These are phyloP conservation scores for Aspergillus neotritici DNA, from an alignment of 2,329 filamentous ascomycete genomes.

Conservation along the genomic window DNA sequence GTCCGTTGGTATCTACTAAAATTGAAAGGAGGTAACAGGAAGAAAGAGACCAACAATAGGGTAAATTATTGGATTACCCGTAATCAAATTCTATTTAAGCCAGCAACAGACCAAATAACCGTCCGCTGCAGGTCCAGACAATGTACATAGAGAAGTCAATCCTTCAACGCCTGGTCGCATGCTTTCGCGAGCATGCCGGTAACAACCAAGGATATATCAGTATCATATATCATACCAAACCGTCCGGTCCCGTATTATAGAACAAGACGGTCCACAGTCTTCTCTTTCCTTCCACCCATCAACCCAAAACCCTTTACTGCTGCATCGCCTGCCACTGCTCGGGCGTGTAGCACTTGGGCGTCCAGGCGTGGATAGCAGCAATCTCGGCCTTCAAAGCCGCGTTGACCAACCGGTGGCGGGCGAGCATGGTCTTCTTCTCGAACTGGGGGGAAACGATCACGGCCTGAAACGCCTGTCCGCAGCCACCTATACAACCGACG, in stretches of 20 bases:
- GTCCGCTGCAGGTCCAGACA: too few relatives aligned
- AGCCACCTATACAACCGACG: conserved; percentile 50
- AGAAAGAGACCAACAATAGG: too few relatives aligned
- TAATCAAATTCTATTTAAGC: too few relatives aligned
- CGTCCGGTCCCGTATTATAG: too few relatives aligned
- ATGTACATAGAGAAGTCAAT: too few relatives aligned
- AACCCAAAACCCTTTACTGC: conserved; percentile 22
- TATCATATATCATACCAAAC: neutral
- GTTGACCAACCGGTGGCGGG: conserved; percentile 82
- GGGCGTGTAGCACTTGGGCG: conserved; percentile 85
- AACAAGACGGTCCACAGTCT: too few relatives aligned
- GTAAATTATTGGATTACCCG: too few relatives aligned
- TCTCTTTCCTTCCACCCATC: neutral
- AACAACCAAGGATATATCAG: conserved; percentile 11
- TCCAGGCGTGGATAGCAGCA: conserved; percentile 89
- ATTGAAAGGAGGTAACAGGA: too few relatives aligned
- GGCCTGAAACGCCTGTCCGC: conserved; percentile 65
- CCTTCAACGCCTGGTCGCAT: neutral
- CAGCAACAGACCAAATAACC: too few relatives aligned
- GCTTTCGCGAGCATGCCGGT: neutral
- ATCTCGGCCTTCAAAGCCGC: conserved; percentile 78
- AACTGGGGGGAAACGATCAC: conserved; percentile 67
- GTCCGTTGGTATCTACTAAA: too few relatives aligned
- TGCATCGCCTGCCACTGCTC: conserved; percentile 77
- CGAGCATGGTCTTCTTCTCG: conserved; percentile 67